Percentiles rank a stretch among this genome's conserved stretches.
Evolutionary conservation across 2,329 filamentous ascomycete species (phyloP).

Genomic region (Ascochyta fabae): DNA sequence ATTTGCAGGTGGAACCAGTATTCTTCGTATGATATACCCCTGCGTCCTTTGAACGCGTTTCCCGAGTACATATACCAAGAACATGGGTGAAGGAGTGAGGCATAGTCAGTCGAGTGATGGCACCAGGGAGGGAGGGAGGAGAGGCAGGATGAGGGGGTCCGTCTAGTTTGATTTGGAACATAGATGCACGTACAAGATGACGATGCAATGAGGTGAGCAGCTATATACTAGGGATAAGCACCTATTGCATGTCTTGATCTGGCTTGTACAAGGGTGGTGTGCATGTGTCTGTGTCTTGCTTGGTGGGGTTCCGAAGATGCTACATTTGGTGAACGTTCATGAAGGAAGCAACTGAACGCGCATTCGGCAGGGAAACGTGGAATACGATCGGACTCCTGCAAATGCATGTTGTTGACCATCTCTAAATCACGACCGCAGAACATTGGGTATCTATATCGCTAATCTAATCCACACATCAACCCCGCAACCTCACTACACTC

Average conservation of each 20-base stretch:
- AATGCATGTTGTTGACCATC: neutral
- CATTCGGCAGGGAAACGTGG: too few relatives aligned
- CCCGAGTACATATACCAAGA: slow-evolving; percentile 10
- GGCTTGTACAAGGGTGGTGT: too few relatives aligned
- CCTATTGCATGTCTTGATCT: neutral
- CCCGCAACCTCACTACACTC: too few relatives aligned
- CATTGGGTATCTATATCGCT: neutral
- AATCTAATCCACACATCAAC: neutral
- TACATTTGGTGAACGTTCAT: too few relatives aligned
- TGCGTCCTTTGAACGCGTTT: slow-evolving; percentile 6
- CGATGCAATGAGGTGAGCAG: slow-evolving; percentile 4
- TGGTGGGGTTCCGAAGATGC: too few relatives aligned
- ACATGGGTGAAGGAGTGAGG: neutral
- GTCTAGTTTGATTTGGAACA: slow-evolving; percentile 6
- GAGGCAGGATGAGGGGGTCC: neutral
- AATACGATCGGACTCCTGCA: neutral
- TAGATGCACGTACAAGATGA: slow-evolving; percentile 11
- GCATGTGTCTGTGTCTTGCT: too few relatives aligned
- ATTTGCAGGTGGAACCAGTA: neutral
- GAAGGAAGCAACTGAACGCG: too few relatives aligned
- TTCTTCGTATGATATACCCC: slow-evolving; percentile 13
- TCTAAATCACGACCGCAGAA: too few relatives aligned
- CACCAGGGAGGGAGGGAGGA: too few relatives aligned
- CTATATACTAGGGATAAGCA: neutral
- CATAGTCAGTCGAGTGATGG: neutral